Evolutionary conservation across 2,329 filamentous ascomycete species (phyloP).

Genomic region (Cylindrodendrum hubeiense): DNA sequence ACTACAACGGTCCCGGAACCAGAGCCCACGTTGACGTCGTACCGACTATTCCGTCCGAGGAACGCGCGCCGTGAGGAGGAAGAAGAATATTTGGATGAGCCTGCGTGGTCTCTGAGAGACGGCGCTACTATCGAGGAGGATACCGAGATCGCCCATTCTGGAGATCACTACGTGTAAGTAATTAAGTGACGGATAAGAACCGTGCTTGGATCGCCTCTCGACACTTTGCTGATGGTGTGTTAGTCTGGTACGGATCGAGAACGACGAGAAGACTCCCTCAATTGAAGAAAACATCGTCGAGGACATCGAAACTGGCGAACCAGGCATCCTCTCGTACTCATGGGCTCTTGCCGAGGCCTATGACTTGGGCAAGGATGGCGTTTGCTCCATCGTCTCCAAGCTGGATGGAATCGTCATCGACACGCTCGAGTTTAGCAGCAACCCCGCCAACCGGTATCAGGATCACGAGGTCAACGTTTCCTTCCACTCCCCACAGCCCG

Average conservation of each 20-base stretch:
- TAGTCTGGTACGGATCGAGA: not conserved
- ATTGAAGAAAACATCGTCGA: not conserved
- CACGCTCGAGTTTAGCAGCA: constrained; percentile 1
- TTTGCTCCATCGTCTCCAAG: constrained; percentile 12
- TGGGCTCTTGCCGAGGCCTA: constrained; percentile 15
- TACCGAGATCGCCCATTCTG: not conserved
- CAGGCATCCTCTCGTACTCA: constrained; percentile 10
- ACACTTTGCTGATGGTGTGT: not conserved
- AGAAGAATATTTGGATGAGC: not conserved
- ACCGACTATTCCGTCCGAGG: constrained; percentile 1
- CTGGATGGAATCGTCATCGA: constrained; percentile 13
- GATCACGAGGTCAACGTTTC: not conserved
- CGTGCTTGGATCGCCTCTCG: not conserved
- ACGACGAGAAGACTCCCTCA: not conserved
- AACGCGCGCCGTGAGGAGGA: not conserved
- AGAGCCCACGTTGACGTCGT: not conserved
- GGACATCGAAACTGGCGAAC: not conserved
- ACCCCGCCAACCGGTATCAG: not conserved
- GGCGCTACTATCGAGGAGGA: constrained; percentile 1
- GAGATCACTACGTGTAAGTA: constrained; percentile 16
- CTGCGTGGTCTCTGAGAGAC: not conserved
- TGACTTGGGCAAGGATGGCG: constrained; percentile 7
- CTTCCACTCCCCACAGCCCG: constrained; percentile 1
- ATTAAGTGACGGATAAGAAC: not conserved
- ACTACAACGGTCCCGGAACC: not conserved